Evolutionary conservation across 2,329 filamentous ascomycete genomes (phyloP), one percentile per base, ranked within the genome.

Genomic region (Fusarium setosum): DNA sequence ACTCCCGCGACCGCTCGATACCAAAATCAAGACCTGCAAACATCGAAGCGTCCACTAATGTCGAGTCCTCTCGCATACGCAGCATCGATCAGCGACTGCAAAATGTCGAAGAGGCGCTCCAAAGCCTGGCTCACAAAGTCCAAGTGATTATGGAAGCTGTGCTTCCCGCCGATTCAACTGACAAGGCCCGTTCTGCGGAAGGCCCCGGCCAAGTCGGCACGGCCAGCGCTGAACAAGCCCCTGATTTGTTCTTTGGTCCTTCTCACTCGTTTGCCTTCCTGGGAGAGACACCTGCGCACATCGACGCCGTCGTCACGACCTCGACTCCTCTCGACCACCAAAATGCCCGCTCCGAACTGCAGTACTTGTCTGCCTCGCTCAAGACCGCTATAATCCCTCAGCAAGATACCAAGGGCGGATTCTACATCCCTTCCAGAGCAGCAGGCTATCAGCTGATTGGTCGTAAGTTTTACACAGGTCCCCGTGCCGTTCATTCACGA

Each of bases 391-490:
- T 40, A 12, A 9, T 15, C 1, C 11, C 15, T 8, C 32, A 26
- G 3, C 12, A 21, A 4, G 9, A 21, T 2, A 3, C 20, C 3
- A 1, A 9, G 4, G 9, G 9, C 10, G 24, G 0, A 0, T 60
- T 45, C 7, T 38, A 23, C 2, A 4, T 45, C 13, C 57, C 57
- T 2, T 7, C 11, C 0, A 57, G 13, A 7, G 13, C 53, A 9
- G 37, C 35, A 2, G 57, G 57, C 0, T 60, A 60, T n/a, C 37
- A 51, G 4, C 3, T 60, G n/a, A 60, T 60, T 23, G 57, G 44
- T 9, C 32, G 57, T 45, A 1, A 50, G 37, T 3, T 8, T 8
- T 8, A 6, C 3, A 6, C 8, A n/a, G 11, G 9, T 3, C 23
- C 12, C 17, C 6, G 4, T 1, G 4, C 15, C 6, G 4, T 5